Evolutionary conservation across 2,329 filamentous ascomycete genomes (phyloP).

Genomic region (Colletotrichum tropicicola): DNA sequence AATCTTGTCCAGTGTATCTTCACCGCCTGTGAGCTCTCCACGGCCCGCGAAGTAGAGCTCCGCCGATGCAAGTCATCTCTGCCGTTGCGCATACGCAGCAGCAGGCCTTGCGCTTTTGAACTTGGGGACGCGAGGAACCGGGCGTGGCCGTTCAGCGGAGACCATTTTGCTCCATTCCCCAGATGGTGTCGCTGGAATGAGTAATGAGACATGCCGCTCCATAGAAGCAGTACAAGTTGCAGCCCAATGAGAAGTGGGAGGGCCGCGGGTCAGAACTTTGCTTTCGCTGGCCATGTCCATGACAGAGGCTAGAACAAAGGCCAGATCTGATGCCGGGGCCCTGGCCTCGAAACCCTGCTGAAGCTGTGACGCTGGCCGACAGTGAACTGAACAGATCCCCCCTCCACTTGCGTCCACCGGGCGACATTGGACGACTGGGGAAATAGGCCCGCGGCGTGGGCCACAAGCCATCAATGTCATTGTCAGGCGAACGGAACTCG

Average conservation of each 20-base stretch:
- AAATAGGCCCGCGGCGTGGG: neutral
- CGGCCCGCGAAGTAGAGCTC: neutral
- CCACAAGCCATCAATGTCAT: neutral
- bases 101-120: neutral
- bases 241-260: neutral
- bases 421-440: neutral
- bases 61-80: neutral
- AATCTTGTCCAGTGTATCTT: neutral
- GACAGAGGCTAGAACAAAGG: neutral
- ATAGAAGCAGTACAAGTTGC: neutral
- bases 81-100: neutral
- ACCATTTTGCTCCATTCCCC: neutral
- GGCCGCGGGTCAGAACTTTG: neutral
- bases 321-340: slow-evolving; percentile 4
- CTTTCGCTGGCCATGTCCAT: neutral
- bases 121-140: neutral
- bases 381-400: neutral
- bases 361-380: neutral
- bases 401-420: neutral
- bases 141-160: neutral
- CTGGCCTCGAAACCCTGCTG: neutral
- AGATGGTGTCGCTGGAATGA: slow-evolving; percentile 11
- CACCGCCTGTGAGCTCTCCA: neutral
- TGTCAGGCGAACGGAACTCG: neutral
- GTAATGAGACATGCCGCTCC: neutral